Conservation (phyloP, 148 eudicot genomes). For the Nepenthes gracilis region DNA sequence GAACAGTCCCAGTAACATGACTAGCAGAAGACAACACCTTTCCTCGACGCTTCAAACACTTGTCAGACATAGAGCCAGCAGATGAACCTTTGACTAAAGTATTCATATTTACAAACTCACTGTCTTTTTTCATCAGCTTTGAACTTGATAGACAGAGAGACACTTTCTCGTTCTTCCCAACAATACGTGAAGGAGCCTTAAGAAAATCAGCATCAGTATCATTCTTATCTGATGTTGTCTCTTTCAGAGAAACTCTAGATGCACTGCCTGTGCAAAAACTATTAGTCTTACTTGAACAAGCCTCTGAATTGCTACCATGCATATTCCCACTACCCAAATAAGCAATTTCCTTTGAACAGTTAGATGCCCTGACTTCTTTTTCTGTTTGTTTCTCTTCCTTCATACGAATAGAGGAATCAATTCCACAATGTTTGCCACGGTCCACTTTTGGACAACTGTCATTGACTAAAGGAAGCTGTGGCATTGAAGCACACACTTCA, state of each 20-base stretch:
- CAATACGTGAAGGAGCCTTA: constrained; percentile 11
- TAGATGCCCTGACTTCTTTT: constrained; percentile 10
- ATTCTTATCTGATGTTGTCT: constrained; percentile 18
- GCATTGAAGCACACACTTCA: constrained; percentile 13
- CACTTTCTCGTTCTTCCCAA: constrained; percentile 38
- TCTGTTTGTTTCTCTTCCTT: constrained; percentile 15
- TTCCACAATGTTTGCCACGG: constrained; percentile 9
- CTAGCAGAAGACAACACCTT: constrained; percentile 8
- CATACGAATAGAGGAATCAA: constrained; percentile 5
- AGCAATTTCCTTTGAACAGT: constrained; percentile 11
- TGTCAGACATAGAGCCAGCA: constrained; percentile 13
- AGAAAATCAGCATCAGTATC: constrained; percentile 10
- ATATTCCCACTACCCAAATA: neutral
- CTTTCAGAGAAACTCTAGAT: constrained; percentile 9
- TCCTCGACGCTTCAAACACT: constrained; percentile 9
- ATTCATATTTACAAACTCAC: constrained; percentile 13
- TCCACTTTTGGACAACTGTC: constrained; percentile 16
- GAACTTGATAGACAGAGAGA: constrained; percentile 15
- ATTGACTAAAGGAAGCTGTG: constrained; percentile 10
- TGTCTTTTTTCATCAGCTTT: constrained; percentile 14
- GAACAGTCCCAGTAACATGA: constrained; percentile 7
- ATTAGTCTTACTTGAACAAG: constrained; percentile 4
- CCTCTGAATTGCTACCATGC: constrained; percentile 12
- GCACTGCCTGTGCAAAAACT: constrained; percentile 14
- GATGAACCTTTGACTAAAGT: constrained; percentile 10